Evolutionary conservation across 345 rosid genomes (phyloP).

Genomic region (Capsella bursapastoris): DNA sequence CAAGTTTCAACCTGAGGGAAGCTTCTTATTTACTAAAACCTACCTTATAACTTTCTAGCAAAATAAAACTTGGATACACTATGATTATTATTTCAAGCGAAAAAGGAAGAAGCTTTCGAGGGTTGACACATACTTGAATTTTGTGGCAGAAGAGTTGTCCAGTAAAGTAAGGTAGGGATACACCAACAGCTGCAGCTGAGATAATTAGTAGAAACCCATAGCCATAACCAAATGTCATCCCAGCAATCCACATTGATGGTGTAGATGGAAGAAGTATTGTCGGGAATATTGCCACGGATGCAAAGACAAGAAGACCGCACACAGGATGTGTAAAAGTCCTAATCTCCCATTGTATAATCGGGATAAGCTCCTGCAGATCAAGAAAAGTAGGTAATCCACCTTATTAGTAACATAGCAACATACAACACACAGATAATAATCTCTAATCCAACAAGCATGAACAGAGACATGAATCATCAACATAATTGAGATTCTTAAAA

Average conservation of each 20-base stretch:
- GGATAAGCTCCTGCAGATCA: not conserved
- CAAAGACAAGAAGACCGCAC: conserved; percentile 73
- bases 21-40: not conserved
- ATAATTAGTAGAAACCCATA: conserved; percentile 83
- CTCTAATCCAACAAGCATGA: not conserved
- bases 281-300: conserved; percentile 85
- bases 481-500: no score
- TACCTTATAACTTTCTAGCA: not conserved
- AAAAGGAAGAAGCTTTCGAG: conserved; percentile 8
- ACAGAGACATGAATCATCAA: not conserved
- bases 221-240: conserved; percentile 96
- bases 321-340: conserved; percentile 77
- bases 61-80: not conserved
- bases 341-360: conserved; percentile 66
- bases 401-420: no score
- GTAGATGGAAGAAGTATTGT: conserved; percentile 79
- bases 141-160: conserved; percentile 79
- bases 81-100: conserved; percentile 15
- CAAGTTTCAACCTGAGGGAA: not conserved
- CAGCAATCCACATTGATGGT: conserved; percentile 98
- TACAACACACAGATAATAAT: not conserved
- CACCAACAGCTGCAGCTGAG: conserved; percentile 67
- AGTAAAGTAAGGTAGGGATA: conserved; percentile 85
- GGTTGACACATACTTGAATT: conserved; percentile 60
- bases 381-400: not conserved